Evolutionary conservation across 352 stramenopile species (phyloP).

Genomic region (Plasmopara muralis): DNA sequence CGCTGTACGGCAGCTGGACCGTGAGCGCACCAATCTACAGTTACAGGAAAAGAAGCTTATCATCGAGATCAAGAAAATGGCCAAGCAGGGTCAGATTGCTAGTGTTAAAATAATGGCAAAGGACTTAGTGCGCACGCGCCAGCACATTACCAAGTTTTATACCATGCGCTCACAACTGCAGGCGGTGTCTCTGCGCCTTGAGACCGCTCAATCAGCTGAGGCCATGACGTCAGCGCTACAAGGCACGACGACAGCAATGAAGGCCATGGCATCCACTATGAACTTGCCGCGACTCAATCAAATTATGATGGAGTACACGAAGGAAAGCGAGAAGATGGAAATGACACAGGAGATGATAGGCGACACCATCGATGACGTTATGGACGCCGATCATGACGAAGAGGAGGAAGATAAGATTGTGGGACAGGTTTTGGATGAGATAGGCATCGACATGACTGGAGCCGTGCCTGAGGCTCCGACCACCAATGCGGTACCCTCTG

Average conservation of each 20-base stretch:
- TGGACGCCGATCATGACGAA: constrained; percentile 92
- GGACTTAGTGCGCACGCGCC: constrained; percentile 92
- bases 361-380: constrained; percentile 95
- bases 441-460: constrained; percentile 92
- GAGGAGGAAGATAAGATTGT: constrained; percentile 97
- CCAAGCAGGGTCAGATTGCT: constrained; percentile 93
- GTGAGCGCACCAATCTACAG: constrained; percentile 90
- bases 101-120: constrained; percentile 97
- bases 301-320: constrained; percentile 98
- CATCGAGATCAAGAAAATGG: constrained; percentile 97
- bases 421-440: constrained; percentile 95
- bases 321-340: constrained; percentile 97
- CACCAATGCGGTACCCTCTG: constrained; percentile 31
- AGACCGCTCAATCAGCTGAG: constrained; percentile 94
- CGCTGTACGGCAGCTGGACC: constrained; percentile 94
- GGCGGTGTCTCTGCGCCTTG: constrained; percentile 89
- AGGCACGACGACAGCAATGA: constrained; percentile 79
- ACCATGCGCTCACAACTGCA: constrained; percentile 97
- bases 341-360: constrained; percentile 98
- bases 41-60: constrained; percentile 93
- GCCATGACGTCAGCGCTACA: constrained; percentile 90
- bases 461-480: constrained; percentile 87
- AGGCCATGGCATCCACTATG: constrained; percentile 92
- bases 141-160: constrained; percentile 98
- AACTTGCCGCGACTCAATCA: constrained; percentile 94